Evolutionary conservation across 140 eudicot genomes (phyloP), one percentile per base, ranked within the genome.

Genomic region (Erigeron philadelphicus): DNA sequence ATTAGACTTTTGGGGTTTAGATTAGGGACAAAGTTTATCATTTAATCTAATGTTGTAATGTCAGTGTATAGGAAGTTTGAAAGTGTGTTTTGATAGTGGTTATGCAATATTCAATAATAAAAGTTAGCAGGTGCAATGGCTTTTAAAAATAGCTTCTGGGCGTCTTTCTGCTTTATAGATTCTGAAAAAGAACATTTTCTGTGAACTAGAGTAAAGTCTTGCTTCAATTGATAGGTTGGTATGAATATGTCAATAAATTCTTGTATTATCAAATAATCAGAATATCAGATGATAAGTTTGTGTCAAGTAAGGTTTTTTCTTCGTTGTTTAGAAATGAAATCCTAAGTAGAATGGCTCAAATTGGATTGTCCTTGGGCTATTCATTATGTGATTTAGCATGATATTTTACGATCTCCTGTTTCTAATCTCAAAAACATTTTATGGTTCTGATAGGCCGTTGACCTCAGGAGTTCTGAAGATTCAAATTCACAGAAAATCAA

Each of bases 381-480:
- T 12, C 18, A 1, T 50, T 50, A 50, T 50, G n/a, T n/a, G 19
- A 50, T 50, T 50, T 17, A 50, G 56, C 56, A 50, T 17, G 9
- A 50, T 11, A 12, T 50, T 50, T 50, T 17, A 50, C 13, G 17
- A 16, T 53, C 59, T 53, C 59, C 59, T 35, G 48, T 31, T 61
- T 40, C 67, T 49, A 23, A 62, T 70, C 61, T 17, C 19, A 54
- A 12, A 53, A 8, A 64, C 45, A 41, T 50, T 61, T 75, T 9
- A 38, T 76, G 53, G 45, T 71, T 65, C 48, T 75, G 23, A 48
- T 66, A 91, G 97, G 97, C 91, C 63, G 90, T 91, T 75, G 82
- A 91, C 77, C 96, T 91, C 60, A 68, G 85, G 73, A 81, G 89
- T 84, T 73, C 89, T 19, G 95, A 91, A 58, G 64, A 64, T 71